Conservation (phyloP, 2,329 filamentous ascomycete genomes). For the Diaporthe ampelina region DNA sequence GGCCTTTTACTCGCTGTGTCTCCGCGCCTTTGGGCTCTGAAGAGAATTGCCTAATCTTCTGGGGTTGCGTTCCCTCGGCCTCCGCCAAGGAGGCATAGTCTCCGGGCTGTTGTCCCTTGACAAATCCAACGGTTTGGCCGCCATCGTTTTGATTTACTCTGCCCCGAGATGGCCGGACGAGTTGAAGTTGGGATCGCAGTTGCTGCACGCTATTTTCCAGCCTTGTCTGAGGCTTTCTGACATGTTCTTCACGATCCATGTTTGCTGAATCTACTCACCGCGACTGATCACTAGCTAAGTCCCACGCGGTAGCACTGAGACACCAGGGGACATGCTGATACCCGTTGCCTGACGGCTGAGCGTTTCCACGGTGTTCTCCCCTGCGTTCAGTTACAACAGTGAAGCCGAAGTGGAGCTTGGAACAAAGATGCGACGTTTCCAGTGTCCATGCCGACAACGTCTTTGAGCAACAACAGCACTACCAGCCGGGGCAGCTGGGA, state of each 20-base stretch:
- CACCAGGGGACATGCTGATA: slow-evolving; percentile 9
- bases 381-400: slow-evolving; percentile 29
- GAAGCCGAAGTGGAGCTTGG: neutral
- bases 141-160: neutral
- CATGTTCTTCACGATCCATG: slow-evolving; percentile 9
- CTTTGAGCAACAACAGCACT: slow-evolving; percentile 20
- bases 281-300: neutral
- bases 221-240: neutral
- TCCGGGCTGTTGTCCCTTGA: slow-evolving; percentile 12
- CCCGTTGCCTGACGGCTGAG: neutral
- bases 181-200: slow-evolving; percentile 12
- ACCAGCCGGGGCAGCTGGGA: neutral
- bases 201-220: slow-evolving; percentile 1
- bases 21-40: neutral
- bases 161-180: neutral
- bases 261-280: neutral
- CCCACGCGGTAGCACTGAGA: neutral
- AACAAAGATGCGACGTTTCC: slow-evolving; percentile 33
- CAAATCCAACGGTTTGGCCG: neutral
- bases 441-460: neutral
- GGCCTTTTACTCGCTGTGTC: neutral
- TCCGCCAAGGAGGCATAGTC: slow-evolving; percentile 2
- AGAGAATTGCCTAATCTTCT: neutral
- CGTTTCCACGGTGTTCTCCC: neutral
- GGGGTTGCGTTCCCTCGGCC: too few relatives aligned